Conservation (phyloP, 2,329 filamentous ascomycete genomes). For the Aotearoamyces nothofagi region DNA sequence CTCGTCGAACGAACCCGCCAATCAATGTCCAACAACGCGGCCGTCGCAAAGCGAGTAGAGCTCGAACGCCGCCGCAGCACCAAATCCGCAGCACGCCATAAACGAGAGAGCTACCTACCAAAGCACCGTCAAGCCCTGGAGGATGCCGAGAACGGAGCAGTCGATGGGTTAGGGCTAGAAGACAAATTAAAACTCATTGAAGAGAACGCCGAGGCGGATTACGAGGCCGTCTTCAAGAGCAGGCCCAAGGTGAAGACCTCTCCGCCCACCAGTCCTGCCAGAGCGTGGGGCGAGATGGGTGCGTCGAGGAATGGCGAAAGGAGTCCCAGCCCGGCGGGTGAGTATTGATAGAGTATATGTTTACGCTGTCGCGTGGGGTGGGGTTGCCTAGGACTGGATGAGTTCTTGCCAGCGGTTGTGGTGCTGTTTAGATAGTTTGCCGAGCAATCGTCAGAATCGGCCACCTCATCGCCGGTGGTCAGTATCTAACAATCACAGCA, state of each 20-base stretch:
- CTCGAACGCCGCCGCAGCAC: slow-evolving; percentile 35
- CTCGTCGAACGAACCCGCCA: slow-evolving; percentile 40
- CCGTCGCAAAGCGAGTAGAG: slow-evolving; percentile 43
- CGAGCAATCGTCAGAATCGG: too few species aligned
- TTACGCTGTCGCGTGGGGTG: too few species aligned
- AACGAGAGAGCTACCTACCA: slow-evolving; percentile 29
- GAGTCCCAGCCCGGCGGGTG: too few species aligned
- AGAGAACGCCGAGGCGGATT: slow-evolving; percentile 49
- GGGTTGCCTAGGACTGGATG: too few species aligned
- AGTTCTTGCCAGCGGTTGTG: too few species aligned
- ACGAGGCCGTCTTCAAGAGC: slow-evolving; percentile 73
- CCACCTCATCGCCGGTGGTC: too few species aligned
- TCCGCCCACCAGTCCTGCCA: slow-evolving; percentile 27
- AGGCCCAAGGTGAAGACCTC: slow-evolving; percentile 68
- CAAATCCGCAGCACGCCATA: slow-evolving; percentile 26
- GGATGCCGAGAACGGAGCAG: slow-evolving; percentile 12
- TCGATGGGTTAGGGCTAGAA: slow-evolving; percentile 8
- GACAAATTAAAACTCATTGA: slow-evolving; percentile 47
- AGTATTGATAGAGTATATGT: too few species aligned
- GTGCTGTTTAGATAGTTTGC: too few species aligned
- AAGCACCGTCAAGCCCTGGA: slow-evolving; percentile 18
- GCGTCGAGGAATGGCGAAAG: too few species aligned
- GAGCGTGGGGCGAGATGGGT: slow-evolving; percentile 1
- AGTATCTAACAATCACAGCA: too few species aligned
- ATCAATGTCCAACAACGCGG: slow-evolving; percentile 48